phyloP scores from a whole-genome alignment of 371 early-diverging fungal genomes.

The Mucor piriformis region DNA sequence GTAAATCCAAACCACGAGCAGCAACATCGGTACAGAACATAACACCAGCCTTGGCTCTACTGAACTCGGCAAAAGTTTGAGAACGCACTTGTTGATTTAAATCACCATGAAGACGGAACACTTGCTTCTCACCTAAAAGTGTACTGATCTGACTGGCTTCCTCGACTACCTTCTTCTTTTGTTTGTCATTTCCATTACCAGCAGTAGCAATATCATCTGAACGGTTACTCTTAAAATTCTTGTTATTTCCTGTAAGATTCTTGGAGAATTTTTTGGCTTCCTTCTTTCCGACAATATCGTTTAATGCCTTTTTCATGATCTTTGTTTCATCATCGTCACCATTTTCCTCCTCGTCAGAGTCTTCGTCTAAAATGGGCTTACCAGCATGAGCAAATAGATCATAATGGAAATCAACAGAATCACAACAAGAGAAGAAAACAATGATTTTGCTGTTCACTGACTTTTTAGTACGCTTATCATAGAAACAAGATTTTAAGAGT shows the following conservation, averaged over 20 bases:
- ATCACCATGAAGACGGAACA: conserved; percentile 91
- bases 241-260: conserved; percentile 9
- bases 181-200: conserved; percentile 27
- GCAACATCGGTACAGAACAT: conserved; percentile 98
- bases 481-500: conserved; percentile 61
- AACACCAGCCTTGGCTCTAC: conserved; percentile 64
- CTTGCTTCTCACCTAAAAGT: conserved; percentile 57
- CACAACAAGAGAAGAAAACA: conserved; percentile 91
- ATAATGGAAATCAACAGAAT: conserved; percentile 92
- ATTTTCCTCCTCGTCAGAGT: conserved; percentile 46
- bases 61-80: conserved; percentile 75
- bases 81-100: conserved; percentile 80
- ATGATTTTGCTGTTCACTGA: conserved; percentile 66
- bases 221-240: conserved; percentile 28
- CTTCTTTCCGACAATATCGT: conserved; percentile 18
- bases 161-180: conserved; percentile 29
- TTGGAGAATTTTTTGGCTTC: conserved; percentile 17
- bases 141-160: conserved; percentile 45
- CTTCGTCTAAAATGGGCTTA: conserved; percentile 42
- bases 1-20: conserved; percentile 97
- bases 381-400: conserved; percentile 69
- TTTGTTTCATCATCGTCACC: conserved; percentile 42
- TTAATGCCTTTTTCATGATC: conserved; percentile 30
- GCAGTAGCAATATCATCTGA: conserved; percentile 14
- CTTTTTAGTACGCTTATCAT: conserved; percentile 47